Evolutionary conservation across 164 flowering plant species (phyloP).

Genomic region (Euptelea pleiosperma): DNA sequence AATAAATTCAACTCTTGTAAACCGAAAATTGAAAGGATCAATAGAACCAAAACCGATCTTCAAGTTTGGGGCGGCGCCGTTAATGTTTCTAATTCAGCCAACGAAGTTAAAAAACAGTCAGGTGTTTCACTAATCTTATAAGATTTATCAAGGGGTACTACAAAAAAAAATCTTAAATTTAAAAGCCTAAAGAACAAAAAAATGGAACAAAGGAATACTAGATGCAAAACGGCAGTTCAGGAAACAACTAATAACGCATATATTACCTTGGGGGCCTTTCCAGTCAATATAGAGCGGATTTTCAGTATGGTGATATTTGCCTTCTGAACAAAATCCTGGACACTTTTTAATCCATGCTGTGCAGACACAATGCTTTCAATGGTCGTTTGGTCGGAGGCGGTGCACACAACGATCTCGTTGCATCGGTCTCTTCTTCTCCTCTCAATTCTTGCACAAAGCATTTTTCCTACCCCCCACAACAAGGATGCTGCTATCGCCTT

Average conservation of each 20-base stretch:
- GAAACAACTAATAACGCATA: neutral
- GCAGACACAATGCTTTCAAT: slow-evolving; percentile 81
- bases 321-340: slow-evolving; percentile 43
- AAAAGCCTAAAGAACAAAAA: neutral
- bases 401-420: slow-evolving; percentile 46
- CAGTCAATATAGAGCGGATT: slow-evolving; percentile 48
- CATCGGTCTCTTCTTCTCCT: slow-evolving; percentile 21
- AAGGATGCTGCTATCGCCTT: slow-evolving; percentile 51
- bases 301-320: slow-evolving; percentile 62
- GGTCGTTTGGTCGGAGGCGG: slow-evolving; percentile 60
- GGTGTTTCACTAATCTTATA: no score
- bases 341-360: slow-evolving; percentile 53
- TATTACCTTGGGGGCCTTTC: slow-evolving; percentile 62
- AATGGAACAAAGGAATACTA: neutral
- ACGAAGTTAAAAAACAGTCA: no score
- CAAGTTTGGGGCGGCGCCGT: no score
- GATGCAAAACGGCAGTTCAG: no score
- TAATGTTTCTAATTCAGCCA: no score
- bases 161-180: no score
- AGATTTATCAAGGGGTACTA: no score
- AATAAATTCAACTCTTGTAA: no score
- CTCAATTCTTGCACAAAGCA: slow-evolving; percentile 41
- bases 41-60: no score
- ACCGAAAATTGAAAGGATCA: no score
- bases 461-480: slow-evolving; percentile 41